Percentiles rank a stretch among this genome's conserved stretches.
Conservation (phyloP, 1,139 yeast genomes). For the Magnusiomyces sp. region DNA sequence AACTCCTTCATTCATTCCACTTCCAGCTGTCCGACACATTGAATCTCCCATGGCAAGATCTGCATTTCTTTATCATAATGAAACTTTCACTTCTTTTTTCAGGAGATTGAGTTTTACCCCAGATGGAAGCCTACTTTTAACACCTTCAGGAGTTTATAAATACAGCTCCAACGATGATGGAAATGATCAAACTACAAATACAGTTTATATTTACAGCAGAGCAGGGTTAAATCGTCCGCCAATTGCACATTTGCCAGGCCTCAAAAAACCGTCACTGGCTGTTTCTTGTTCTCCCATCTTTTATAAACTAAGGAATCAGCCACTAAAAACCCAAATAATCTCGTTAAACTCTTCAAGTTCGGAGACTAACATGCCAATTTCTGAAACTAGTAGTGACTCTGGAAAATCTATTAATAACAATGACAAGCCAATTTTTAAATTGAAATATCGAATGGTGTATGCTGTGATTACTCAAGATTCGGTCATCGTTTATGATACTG, state of each 20-base stretch:
- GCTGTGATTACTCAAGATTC: slow-evolving; percentile 93
- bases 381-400: too few relatives aligned
- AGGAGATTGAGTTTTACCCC: slow-evolving; percentile 80
- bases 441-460: slow-evolving; percentile 74
- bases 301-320: slow-evolving; percentile 36
- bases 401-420: too few relatives aligned
- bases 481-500: slow-evolving; percentile 77
- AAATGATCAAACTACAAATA: slow-evolving; percentile 42
- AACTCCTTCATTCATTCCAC: slow-evolving; percentile 28
- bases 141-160: slow-evolving; percentile 73
- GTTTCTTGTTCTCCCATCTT: slow-evolving; percentile 64
- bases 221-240: slow-evolving; percentile 62
- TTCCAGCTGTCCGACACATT: slow-evolving; percentile 36
- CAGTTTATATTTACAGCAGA: slow-evolving; percentile 71
- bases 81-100: slow-evolving; percentile 82
- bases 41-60: slow-evolving; percentile 26
- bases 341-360: neutral
- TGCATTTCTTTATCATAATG: slow-evolving; percentile 59
- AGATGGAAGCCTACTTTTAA: slow-evolving; percentile 71
- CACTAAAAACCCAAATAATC: neutral
- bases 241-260: slow-evolving; percentile 67
- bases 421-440: slow-evolving; percentile 35
- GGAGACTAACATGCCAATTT: too few relatives aligned
- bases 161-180: slow-evolving; percentile 18
- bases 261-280: slow-evolving; percentile 77